Evolutionary conservation across 2,329 filamentous ascomycete genomes (phyloP).

Genomic region (Stenocarpella maydis): DNA sequence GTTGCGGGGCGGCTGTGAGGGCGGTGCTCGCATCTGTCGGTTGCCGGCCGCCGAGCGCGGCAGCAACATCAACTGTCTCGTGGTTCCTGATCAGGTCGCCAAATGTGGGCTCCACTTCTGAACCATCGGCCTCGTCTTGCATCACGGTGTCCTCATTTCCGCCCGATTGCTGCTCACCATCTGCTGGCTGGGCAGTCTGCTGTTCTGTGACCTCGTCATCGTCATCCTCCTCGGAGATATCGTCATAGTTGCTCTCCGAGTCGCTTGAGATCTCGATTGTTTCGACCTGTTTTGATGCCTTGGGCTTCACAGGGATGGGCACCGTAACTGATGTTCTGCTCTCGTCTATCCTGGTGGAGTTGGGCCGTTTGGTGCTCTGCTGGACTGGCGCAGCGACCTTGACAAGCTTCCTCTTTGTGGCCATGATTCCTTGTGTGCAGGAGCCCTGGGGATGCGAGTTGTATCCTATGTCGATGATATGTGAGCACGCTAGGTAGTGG

Average conservation of each 20-base stretch:
- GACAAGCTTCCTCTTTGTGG: slow-evolving; percentile 68
- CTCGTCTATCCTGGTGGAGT: slow-evolving; percentile 65
- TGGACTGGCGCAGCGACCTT: slow-evolving; percentile 66
- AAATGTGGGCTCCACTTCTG: slow-evolving; percentile 72
- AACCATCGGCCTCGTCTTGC: slow-evolving; percentile 55
- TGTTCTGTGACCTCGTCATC: slow-evolving; percentile 42
- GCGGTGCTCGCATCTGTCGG: slow-evolving; percentile 39
- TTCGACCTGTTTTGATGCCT: slow-evolving; percentile 49
- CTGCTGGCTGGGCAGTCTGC: slow-evolving; percentile 41
- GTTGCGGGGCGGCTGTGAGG: slow-evolving; percentile 49
- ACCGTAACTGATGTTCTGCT: slow-evolving; percentile 62
- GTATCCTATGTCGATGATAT: not conserved
- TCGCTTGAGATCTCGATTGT: slow-evolving; percentile 68
- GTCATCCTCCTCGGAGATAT: slow-evolving; percentile 49
- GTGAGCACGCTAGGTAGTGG: not conserved
- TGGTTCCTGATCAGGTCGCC: slow-evolving; percentile 82
- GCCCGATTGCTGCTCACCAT: slow-evolving; percentile 22
- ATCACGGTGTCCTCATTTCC: slow-evolving; percentile 31
- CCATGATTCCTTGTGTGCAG: slow-evolving; percentile 50
- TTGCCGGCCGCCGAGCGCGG: slow-evolving; percentile 59
- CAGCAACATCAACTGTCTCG: slow-evolving; percentile 79
- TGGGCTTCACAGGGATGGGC: slow-evolving; percentile 36
- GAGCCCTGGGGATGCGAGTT: not conserved
- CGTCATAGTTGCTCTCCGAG: slow-evolving; percentile 55
- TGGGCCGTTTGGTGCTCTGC: slow-evolving; percentile 59